phyloP scores from a whole-genome alignment of 768 basidiomycete species.

The Pisolithus sp. region DNA sequence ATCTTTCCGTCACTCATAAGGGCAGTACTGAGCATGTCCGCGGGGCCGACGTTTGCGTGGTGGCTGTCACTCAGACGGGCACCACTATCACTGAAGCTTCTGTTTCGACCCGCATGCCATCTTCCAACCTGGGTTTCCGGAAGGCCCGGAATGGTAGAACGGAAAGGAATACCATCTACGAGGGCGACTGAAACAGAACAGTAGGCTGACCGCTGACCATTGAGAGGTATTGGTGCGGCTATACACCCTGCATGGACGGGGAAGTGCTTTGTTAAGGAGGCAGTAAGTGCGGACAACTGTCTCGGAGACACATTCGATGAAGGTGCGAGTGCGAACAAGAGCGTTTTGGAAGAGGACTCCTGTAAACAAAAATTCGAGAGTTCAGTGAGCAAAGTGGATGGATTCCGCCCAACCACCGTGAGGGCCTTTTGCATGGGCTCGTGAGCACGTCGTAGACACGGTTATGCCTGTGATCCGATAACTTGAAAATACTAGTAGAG shows the following conservation, averaged over 20 bases:
- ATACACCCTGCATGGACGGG: conserved; percentile 54
- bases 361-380: background rate
- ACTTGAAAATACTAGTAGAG: no score
- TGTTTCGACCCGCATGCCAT: conserved; percentile 53
- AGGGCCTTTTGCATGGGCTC: background rate
- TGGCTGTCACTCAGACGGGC: background rate
- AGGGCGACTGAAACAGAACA: conserved; percentile 58
- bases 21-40: conserved; percentile 2
- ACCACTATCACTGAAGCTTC: background rate
- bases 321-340: conserved; percentile 24
- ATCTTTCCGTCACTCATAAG: conserved; percentile 12
- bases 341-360: background rate
- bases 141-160: conserved; percentile 57
- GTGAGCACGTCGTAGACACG: no score
- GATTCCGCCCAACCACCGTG: background rate
- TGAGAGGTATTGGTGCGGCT: conserved; percentile 40
- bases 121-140: conserved; percentile 61
- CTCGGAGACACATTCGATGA: conserved; percentile 16
- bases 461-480: no score
- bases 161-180: conserved; percentile 41
- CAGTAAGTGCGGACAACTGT: conserved; percentile 33
- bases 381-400: background rate
- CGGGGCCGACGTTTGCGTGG: background rate
- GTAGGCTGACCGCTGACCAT: conserved; percentile 25
- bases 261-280: conserved; percentile 35